Evolutionary conservation across 169 alveolate species (phyloP), one percentile per base, ranked within the genome.

Genomic region (Plasmodium gaboni): DNA sequence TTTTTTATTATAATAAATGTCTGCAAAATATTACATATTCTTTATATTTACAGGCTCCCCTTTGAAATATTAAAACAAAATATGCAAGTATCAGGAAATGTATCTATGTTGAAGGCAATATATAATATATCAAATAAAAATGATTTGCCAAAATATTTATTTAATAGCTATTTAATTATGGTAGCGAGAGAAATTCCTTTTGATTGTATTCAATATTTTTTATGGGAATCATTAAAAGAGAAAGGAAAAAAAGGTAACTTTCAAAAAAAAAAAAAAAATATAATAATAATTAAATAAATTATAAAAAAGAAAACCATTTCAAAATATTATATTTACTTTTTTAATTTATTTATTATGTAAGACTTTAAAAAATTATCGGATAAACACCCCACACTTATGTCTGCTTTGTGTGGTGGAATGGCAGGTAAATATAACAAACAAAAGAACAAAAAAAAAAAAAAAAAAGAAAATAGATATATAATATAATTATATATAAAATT

Each of bases 31-130:
- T 26, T 26, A 26, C 32, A 26, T 26, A 26, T 55, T n/a, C 8
- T 48, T 17, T 70, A 32, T n/a, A 60, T 65, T 68, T 64, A 44
- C 74, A 94, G 99, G 78, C 92, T 93, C 74, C 99, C 99, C 15
- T 97, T 96, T 85, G 99, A 97, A 91, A 97, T 96, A 48, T 93
- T 97, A 26, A 97, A 97, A 91, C 97, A 97, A 92, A 97, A 94
- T 87, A 92, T 95, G 92, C 97, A 97, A 89, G 94, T 96, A 26
- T 97, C 98, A 8, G 60, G 93, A 32, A 92, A 95, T 74, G 67
- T 76, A 4, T 87, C 96, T n/a, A 73, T 94, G 51, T 26, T 86
- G 9, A 94, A 69, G 38, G 95, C 97, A 44, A 87, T 93, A 24
- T 63, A 61, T 19, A 91, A 91, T n/a, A 95, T 97, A 24, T 88